Base-by-base conservation (phyloP, 768 basidiomycete genomes). In the Boletus rubropictus region DNA sequence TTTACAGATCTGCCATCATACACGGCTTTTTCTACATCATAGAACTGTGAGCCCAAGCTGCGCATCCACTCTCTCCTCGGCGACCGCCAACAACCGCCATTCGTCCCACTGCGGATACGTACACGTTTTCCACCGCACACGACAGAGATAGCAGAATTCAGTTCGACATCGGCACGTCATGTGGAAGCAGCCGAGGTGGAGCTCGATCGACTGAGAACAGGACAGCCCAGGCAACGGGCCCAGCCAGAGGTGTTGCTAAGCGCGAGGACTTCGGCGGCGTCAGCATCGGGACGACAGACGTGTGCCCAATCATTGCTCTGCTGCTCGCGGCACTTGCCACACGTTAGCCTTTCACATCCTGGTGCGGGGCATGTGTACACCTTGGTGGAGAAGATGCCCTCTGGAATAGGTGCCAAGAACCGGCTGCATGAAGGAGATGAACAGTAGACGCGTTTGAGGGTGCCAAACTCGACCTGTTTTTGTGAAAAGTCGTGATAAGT, bases 21-120 rank as follows among this genome's bases (percentile, higher is more conserved):
- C n/a, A n/a, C n/a, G n/a, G n/a, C n/a, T n/a, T n/a, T n/a, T n/a
- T n/a, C n/a, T n/a, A n/a, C n/a, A n/a, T n/a, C n/a, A n/a, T n/a
- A n/a, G n/a, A n/a, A n/a, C n/a, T n/a, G n/a, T n/a, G n/a, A n/a
- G n/a, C 4, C 71, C 65, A 34, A 74, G 48, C 22, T 60, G 64
- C 9, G 62, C 58, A 29, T 75, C 69, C 17, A 78, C 77, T 18
- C 75, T 66, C 24, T 66, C 65, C 46, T 72, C 67, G 0, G 80
- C 82, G 4, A 67, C 72, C 3, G 51, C 66, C 25, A 74, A 10
- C 14, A 65, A 21, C 6, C 52, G 45, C 3, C 22, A 24, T 54
- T 86, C 85, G 18, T 86, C 83, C 82, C 84, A 87, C 48, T 82
- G 80, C 1, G 72, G 70, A 52, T 85, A 87, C 1, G 0, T 12